Base-by-base conservation (phyloP, 169 alveolate species). In the Plasmodium sp. region DNA sequence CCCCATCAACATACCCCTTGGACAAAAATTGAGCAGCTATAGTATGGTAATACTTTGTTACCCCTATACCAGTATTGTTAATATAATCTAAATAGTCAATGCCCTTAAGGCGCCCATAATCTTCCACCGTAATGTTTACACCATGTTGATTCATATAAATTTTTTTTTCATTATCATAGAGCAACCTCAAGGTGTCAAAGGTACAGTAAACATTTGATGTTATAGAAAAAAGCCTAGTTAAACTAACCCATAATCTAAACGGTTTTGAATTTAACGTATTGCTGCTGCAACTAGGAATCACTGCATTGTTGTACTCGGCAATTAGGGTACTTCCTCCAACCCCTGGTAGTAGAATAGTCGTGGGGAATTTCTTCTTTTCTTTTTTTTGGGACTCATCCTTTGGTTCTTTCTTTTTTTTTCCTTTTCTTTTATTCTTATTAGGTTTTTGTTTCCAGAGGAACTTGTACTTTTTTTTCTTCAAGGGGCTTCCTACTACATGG, bases 271-370 rank as follows among this genome's bases (percentile, higher is more conserved):
- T 74, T 77, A 85, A 27, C 18, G 36, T 0, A 74, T 75, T 27
- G 0, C 27, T 74, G 41, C 93, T 45, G 80, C 93, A 85, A 56
- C 93, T 85, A 12, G 14, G 48, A 43, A 85, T 85, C 27, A 10
- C 0, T 85, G 93, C 93, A 75, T 85, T 18, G 14, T 85, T 67
- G 62, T 85, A 85, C 18, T 85, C 48, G 14, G 77, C 84, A 74
- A 85, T 85, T 85, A 85, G 62, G n/a, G 93, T 75, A 75, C 93
- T 85, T 22, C 93, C 93, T 51, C 93, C 93, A 3, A 85, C 27
- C 12, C 93, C 93, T 4, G 93, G 93, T 33, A 85, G 14, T 75
- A 85, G 62, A 85, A 74, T 54, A 0, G 81, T 77, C 39, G 86
- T 85, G 31, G 67, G 79, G 2, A 34, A 34, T 39, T 22, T 67